Percentiles rank a stretch among this genome's conserved stretches.
Evolutionary conservation across 208 protist genomes (phyloP).

Genomic region (Phytomonas sp.): DNA sequence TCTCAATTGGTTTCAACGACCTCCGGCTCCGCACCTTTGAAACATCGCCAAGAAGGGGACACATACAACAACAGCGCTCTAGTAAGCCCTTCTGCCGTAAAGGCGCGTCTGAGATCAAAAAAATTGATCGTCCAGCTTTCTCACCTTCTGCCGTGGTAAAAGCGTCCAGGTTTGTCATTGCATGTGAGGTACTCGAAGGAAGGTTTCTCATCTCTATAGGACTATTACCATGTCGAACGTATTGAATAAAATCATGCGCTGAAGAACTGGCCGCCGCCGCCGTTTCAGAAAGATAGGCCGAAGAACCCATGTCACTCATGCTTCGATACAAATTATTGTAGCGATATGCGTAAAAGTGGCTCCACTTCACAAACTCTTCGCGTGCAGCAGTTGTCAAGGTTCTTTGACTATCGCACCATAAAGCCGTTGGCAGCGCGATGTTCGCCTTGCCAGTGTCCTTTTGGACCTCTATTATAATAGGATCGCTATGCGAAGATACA

Average conservation of each 20-base stretch:
- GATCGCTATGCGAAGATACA: not conserved
- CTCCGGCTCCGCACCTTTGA: not conserved
- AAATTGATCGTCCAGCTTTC: not conserved
- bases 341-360: conserved; percentile 20
- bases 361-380: conserved; percentile 22
- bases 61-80: not conserved
- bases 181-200: not conserved
- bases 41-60: not conserved
- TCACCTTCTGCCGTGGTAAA: not conserved
- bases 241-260: not conserved
- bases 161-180: not conserved
- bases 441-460: not conserved
- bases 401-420: not conserved
- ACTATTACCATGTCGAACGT: not conserved
- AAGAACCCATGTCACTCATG: not conserved
- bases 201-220: not conserved
- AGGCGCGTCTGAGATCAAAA: not conserved
- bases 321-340: conserved; percentile 10
- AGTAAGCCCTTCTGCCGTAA: not conserved
- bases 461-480: not conserved
- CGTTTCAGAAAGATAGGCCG: not conserved
- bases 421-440: not conserved
- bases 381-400: not conserved
- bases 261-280: not conserved
- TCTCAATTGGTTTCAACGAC: not conserved